phyloP scores from a whole-genome alignment of 352 stramenopile species.

The Globisporangium iwayamae region DNA sequence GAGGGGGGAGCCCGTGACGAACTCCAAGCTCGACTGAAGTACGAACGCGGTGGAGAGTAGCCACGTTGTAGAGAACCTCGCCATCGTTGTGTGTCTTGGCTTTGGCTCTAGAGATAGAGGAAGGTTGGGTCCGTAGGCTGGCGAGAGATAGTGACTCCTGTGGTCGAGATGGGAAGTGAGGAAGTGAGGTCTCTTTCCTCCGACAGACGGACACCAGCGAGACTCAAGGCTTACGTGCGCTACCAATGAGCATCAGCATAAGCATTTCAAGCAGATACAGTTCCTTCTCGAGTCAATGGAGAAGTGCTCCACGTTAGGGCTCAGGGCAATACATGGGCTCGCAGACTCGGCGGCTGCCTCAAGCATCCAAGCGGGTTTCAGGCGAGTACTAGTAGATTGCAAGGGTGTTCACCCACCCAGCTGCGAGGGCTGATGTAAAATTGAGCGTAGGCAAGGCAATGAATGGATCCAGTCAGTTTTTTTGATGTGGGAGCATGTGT shows the following conservation, averaged over 20 bases:
- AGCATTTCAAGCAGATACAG: background rate
- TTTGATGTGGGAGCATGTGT: background rate
- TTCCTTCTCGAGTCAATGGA: background rate
- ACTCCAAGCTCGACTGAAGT: background rate
- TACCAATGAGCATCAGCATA: background rate
- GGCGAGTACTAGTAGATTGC: too few species aligned
- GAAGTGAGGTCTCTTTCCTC: background rate
- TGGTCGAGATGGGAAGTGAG: background rate
- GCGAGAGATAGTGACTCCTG: background rate
- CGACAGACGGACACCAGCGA: background rate
- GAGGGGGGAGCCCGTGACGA: constrained; percentile 3
- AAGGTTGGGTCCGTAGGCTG: background rate
- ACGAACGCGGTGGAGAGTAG: constrained; percentile 4
- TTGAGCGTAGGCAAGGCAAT: too few species aligned
- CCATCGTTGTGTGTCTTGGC: background rate
- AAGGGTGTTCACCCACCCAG: constrained; percentile 8
- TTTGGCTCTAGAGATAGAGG: background rate
- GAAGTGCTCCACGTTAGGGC: background rate
- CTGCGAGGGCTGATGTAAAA: constrained; percentile 12
- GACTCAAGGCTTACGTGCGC: background rate
- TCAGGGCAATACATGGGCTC: too few species aligned
- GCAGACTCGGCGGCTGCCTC: background rate
- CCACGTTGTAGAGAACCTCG: background rate
- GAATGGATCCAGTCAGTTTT: background rate
- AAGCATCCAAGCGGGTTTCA: background rate